Evolutionary conservation across 1,284 basidiomycete genomes (phyloP).

Genomic region (Calocybe gambosa): DNA sequence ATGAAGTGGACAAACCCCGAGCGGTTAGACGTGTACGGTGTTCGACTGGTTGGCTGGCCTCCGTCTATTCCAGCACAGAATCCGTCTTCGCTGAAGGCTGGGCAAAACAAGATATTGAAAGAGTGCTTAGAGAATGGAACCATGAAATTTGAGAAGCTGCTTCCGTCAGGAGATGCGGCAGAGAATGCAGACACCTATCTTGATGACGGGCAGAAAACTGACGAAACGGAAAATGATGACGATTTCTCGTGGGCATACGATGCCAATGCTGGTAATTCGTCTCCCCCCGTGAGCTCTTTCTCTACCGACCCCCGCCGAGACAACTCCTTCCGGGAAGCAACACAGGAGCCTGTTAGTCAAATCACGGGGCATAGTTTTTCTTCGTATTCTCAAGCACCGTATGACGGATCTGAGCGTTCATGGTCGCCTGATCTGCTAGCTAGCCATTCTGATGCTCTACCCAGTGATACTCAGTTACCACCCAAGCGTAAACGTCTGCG

Average conservation of each 20-base stretch:
- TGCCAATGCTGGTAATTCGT: conserved; percentile 20
- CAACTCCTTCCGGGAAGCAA: conserved; percentile 5
- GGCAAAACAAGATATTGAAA: conserved; percentile 47
- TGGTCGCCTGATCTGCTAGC: conserved; percentile 1
- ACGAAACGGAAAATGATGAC: conserved; percentile 17
- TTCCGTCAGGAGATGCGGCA: conserved; percentile 5
- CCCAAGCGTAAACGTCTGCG: conserved; percentile 16
- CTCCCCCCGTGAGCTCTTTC: conserved; percentile 6
- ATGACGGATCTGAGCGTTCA: background rate
- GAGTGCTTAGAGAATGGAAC: conserved; percentile 41
- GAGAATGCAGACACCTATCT: conserved; percentile 4
- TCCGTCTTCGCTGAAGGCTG: conserved; percentile 47
- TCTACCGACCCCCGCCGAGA: background rate
- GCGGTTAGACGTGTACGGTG: conserved; percentile 48
- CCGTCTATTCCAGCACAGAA: conserved; percentile 47
- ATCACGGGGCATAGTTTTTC: background rate
- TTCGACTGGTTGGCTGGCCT: conserved; percentile 59
- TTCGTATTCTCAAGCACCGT: background rate
- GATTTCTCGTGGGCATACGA: conserved; percentile 40
- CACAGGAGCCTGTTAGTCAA: background rate
- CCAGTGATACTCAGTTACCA: background rate
- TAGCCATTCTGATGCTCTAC: conserved; percentile 2
- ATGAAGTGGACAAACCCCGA: conserved; percentile 70
- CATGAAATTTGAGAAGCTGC: conserved; percentile 39
- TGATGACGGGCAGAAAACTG: background rate